These are phyloP conservation scores for Athelia sp. DNA, from an alignment of 1,284 basidiomycete genomes.

Conservation along the genomic window DNA sequence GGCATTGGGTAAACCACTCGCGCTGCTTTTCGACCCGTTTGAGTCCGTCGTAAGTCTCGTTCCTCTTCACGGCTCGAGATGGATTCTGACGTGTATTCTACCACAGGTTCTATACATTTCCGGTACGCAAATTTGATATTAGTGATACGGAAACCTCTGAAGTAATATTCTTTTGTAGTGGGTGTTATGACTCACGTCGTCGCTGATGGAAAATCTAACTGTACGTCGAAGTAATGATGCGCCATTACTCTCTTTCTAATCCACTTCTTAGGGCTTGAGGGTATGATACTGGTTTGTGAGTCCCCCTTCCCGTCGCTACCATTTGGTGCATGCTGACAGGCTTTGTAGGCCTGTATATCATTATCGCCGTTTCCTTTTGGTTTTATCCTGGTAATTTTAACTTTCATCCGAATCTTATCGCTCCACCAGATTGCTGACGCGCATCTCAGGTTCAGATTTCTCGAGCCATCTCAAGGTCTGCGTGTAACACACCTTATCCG, in stretches of 20 bases:
- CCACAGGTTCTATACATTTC: conserved; percentile 33
- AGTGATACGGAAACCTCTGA: too few relatives aligned
- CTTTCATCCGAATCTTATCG: too few relatives aligned
- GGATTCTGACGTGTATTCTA: conserved; percentile 1
- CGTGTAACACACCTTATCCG: conserved; percentile 4
- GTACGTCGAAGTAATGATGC: conserved; percentile 18
- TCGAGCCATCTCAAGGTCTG: conserved; percentile 31
- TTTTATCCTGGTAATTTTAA: conserved; percentile 33
- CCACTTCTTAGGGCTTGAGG: conserved; percentile 43
- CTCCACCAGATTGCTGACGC: too few relatives aligned
- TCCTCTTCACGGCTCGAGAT: too few relatives aligned
- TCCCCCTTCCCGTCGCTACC: too few relatives aligned
- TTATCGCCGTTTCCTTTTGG: conserved; percentile 36
- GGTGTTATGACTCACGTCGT: conserved; percentile 81
- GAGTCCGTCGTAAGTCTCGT: conserved; percentile 59
- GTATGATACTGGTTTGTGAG: conserved; percentile 68
- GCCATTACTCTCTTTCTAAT: too few relatives aligned
- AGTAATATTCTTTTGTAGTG: conserved; percentile 31
- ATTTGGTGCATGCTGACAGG: not conserved
- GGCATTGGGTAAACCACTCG: conserved; percentile 62
- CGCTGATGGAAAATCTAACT: conserved; percentile 82
- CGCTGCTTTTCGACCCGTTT: conserved; percentile 62
- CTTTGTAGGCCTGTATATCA: conserved; percentile 27
- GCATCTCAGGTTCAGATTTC: conserved; percentile 19
- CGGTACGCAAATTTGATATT: conserved; percentile 16